Percentiles rank a stretch among this genome's conserved stretches.
phyloP scores from a whole-genome alignment of 805 yeast genomes.

The Starmerella apicola region DNA sequence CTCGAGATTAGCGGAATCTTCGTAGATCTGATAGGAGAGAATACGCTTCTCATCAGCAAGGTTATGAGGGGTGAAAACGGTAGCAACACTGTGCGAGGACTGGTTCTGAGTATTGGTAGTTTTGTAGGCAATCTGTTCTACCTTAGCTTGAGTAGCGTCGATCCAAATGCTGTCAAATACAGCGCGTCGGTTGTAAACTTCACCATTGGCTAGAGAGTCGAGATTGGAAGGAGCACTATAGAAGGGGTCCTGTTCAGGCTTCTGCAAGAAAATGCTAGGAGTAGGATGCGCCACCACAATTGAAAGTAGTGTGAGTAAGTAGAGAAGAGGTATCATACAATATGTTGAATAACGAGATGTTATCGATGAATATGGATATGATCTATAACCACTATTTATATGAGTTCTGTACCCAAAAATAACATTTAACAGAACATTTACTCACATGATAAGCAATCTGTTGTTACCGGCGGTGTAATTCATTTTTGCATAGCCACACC shows the following conservation, averaged over 20 bases:
- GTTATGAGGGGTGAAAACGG: slow-evolving; percentile 12
- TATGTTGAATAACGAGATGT: no score
- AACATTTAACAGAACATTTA: no score
- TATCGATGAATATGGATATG: no score
- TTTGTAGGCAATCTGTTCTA: slow-evolving; percentile 14
- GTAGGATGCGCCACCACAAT: no score
- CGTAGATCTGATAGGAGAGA: slow-evolving; percentile 22
- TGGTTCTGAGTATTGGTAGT: slow-evolving; percentile 11
- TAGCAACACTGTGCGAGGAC: slow-evolving; percentile 13
- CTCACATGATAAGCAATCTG: no score
- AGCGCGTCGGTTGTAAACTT: slow-evolving; percentile 5
- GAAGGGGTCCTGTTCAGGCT: slow-evolving; percentile 7
- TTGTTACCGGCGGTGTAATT: no score
- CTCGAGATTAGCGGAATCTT: not conserved
- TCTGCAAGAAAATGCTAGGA: not conserved
- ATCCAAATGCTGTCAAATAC: not conserved
- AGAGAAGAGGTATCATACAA: no score
- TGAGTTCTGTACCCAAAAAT: no score
- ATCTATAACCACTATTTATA: no score
- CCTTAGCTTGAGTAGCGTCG: not conserved
- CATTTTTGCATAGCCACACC: no score
- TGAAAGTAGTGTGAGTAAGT: no score
- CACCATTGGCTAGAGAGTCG: slow-evolving; percentile 4
- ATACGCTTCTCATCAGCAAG: slow-evolving; percentile 7
- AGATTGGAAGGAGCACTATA: slow-evolving; percentile 6